Conservation (phyloP, 768 basidiomycete genomes). For the Leccinellum rugosiceps region DNA sequence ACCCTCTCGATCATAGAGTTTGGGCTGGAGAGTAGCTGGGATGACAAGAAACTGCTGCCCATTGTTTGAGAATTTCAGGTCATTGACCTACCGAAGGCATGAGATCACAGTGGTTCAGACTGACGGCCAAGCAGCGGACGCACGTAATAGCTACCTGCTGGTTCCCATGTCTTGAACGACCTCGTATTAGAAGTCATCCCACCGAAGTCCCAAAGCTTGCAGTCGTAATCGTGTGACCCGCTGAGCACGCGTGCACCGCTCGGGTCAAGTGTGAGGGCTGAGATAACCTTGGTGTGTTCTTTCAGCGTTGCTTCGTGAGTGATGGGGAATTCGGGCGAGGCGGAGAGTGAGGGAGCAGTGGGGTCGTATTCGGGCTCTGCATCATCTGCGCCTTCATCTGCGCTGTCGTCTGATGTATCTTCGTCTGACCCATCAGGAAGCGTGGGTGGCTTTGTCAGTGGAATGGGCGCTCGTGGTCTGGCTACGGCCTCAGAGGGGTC, state of each 20-base stretch:
- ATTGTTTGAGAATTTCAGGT: constrained; percentile 85
- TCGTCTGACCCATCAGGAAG: constrained; percentile 16
- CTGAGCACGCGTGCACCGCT: constrained; percentile 89
- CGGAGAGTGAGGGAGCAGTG: constrained; percentile 37
- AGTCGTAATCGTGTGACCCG: constrained; percentile 96
- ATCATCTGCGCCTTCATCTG: constrained; percentile 9
- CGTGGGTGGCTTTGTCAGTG: background rate
- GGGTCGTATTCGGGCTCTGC: constrained; percentile 54
- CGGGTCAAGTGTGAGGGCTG: constrained; percentile 88
- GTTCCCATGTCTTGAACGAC: constrained; percentile 97
- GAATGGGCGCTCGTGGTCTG: constrained; percentile 13
- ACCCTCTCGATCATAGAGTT: constrained; percentile 88
- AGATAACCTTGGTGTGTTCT: constrained; percentile 94
- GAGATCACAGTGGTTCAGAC: background rate
- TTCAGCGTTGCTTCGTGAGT: constrained; percentile 91
- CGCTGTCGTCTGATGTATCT: constrained; percentile 25
- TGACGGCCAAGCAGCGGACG: constrained; percentile 11
- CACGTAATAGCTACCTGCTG: constrained; percentile 90
- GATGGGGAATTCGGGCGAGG: constrained; percentile 64
- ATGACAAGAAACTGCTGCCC: constrained; percentile 84
- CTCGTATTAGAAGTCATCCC: constrained; percentile 90
- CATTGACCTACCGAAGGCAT: constrained; percentile 63
- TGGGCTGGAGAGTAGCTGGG: constrained; percentile 85
- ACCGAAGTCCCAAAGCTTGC: constrained; percentile 98
- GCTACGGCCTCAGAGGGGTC: constrained; percentile 21